Percentiles rank a stretch among this genome's conserved stretches.
Evolutionary conservation across 257 asterid genomes (phyloP).

Genomic region (Forsythia suspensa): DNA sequence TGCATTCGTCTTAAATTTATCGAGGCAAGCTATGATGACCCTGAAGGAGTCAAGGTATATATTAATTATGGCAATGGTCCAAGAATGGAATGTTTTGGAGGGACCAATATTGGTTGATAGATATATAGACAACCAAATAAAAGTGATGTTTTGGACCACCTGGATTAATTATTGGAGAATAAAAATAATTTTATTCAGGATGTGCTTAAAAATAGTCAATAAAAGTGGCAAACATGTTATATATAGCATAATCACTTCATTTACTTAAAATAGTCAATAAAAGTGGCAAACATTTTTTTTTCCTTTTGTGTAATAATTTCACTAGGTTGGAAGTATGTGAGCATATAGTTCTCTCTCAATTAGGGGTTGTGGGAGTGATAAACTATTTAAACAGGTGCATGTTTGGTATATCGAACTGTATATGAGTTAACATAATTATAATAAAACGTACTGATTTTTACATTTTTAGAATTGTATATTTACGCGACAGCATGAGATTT

Average conservation of each 20-base stretch:
- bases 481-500: no score
- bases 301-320: not conserved
- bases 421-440: no score
- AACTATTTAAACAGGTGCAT: not conserved
- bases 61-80: not conserved
- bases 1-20: not conserved
- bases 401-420: not conserved
- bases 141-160: conserved; percentile 3
- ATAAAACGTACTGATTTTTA: no score
- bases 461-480: no score
- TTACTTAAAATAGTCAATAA: not conserved
- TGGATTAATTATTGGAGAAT: not conserved
- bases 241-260: not conserved
- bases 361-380: not conserved
- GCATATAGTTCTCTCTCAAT: not conserved
- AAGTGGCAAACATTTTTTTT: not conserved
- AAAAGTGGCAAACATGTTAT: not conserved
- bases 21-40: not conserved
- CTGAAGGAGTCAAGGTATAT: not conserved
- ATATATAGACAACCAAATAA: not conserved
- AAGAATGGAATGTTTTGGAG: not conserved
- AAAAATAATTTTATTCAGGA: no score
- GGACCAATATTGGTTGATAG: not conserved
- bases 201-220: not conserved
- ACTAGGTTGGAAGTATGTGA: no score